These are phyloP conservation scores for Albizia julibrissin DNA, from an alignment of 306 rosid genomes.

Conservation along the genomic window DNA sequence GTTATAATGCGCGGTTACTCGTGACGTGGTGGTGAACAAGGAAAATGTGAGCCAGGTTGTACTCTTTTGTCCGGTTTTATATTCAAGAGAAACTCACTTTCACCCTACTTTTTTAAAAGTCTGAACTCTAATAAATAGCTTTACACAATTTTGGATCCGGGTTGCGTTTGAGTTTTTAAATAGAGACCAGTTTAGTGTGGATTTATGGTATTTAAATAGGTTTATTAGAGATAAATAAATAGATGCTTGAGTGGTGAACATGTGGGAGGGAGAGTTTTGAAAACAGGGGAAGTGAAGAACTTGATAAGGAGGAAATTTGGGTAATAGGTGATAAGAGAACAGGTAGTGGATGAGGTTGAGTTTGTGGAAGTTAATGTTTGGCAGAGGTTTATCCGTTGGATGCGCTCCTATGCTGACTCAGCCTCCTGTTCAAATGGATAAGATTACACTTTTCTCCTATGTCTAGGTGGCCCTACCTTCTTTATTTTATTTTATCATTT, in stretches of 20 bases:
- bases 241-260: background rate
- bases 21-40: background rate
- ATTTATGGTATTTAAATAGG: background rate
- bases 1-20: background rate
- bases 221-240: background rate
- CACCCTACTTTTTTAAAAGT: background rate
- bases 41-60: slow-evolving; percentile 28
- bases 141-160: background rate
- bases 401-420: slow-evolving; percentile 50
- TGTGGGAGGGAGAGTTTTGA: background rate
- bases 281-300: background rate
- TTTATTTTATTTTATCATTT: background rate
- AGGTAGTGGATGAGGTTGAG: background rate
- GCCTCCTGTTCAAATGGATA: slow-evolving; percentile 47
- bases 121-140: background rate
- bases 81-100: background rate
- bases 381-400: slow-evolving; percentile 34
- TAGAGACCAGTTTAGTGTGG: background rate
- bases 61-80: background rate
- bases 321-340: background rate
- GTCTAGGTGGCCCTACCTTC: slow-evolving; percentile 9
- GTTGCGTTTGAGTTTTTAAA: no score
- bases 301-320: background rate
- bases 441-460: background rate
- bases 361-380: background rate